Conservation (phyloP, 139 green algal species). For the Volvox reticuliferus region DNA sequence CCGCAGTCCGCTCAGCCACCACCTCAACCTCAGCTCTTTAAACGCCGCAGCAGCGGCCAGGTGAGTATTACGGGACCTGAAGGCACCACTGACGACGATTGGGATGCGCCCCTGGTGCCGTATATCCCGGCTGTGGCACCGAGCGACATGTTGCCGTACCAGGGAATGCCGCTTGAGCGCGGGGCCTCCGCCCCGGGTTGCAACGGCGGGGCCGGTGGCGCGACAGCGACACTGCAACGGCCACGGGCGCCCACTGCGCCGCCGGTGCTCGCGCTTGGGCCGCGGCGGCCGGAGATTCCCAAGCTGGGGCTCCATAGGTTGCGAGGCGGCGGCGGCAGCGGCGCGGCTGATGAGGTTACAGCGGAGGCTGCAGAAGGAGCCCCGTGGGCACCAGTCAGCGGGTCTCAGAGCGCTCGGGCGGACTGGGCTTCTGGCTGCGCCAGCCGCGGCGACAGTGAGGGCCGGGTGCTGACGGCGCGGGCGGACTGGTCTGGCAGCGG, state of each 20-base stretch:
- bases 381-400: background rate
- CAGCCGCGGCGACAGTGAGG: background rate
- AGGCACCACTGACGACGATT: background rate
- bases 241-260: background rate
- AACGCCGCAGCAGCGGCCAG: background rate
- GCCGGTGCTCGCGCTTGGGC: background rate
- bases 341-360: background rate
- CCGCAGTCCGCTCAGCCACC: no score
- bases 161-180: background rate
- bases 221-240: background rate
- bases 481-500: background rate
- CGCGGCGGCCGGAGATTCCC: background rate
- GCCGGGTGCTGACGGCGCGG: background rate
- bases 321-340: background rate
- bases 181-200: background rate
- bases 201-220: background rate
- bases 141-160: no score
- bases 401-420: background rate
- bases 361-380: background rate
- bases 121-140: background rate
- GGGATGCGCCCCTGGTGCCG: slow-evolving; percentile 5
- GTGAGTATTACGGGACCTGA: background rate
- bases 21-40: no score
- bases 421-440: background rate
- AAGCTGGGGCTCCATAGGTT: background rate